These are phyloP conservation scores for Phytopythium chamaehyphon DNA, from an alignment of 352 stramenopile species.

Conservation along the genomic window DNA sequence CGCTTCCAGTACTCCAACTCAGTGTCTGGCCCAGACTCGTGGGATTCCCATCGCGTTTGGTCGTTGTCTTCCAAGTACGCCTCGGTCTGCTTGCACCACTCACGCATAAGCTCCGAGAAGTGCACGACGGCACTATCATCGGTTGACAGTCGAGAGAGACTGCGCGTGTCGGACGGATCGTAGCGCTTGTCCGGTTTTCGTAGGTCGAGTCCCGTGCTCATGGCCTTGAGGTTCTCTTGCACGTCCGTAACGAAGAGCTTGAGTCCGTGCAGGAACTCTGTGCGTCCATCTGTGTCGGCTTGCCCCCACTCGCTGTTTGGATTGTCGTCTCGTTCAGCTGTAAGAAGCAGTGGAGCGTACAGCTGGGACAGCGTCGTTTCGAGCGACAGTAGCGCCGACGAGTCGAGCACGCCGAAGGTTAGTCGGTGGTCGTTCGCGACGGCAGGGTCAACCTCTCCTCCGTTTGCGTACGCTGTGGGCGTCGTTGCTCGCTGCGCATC, in stretches of 20 bases:
- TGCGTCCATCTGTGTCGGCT: conserved; percentile 52
- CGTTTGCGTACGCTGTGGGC: conserved; percentile 1
- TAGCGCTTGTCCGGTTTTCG: conserved; percentile 84
- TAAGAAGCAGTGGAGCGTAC: conserved; percentile 53
- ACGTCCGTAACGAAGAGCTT: conserved; percentile 82
- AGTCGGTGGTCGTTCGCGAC: conserved; percentile 70
- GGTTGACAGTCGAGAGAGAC: conserved; percentile 57
- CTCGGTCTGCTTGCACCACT: conserved; percentile 88
- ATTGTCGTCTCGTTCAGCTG: conserved; percentile 11
- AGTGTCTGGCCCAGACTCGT: conserved; percentile 74
- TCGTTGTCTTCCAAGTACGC: conserved; percentile 84
- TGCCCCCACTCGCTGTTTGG: conserved; percentile 54
- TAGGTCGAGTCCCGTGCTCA: conserved; percentile 86
- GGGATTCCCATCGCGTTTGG: conserved; percentile 72
- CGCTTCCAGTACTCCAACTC: conserved; percentile 89
- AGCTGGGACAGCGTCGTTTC: conserved; percentile 72
- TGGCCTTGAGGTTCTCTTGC: conserved; percentile 87
- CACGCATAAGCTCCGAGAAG: conserved; percentile 85
- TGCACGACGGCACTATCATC: conserved; percentile 72
- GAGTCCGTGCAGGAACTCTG: conserved; percentile 83
- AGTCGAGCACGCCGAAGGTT: conserved; percentile 65
- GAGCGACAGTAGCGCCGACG: conserved; percentile 63
- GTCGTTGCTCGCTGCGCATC: conserved; percentile 8
- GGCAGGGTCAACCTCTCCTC: conserved; percentile 37
- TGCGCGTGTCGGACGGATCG: conserved; percentile 62